Percentiles rank a stretch among this genome's conserved stretches.
Conservation (phyloP, 2,329 filamentous ascomycete species). For the Fusarium concolor region DNA sequence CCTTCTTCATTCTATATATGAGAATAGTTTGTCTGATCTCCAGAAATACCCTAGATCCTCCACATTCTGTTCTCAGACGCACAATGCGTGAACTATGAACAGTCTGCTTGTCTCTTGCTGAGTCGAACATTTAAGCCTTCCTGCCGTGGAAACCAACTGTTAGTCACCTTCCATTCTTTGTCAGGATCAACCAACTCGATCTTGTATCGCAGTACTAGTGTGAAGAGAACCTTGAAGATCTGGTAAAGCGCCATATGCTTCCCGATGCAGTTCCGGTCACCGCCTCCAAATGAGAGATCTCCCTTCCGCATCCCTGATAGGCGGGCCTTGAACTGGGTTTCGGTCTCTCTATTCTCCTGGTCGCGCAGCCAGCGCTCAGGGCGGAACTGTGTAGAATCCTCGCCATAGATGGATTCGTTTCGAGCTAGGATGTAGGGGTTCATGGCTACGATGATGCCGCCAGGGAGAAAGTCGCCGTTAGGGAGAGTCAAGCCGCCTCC, state of each 20-base stretch:
- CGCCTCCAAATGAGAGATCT: constrained; percentile 57
- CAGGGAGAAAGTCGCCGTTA: constrained; percentile 48
- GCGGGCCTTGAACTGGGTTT: constrained; percentile 43
- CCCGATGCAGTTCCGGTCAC: constrained; percentile 57
- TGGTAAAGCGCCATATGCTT: constrained; percentile 55
- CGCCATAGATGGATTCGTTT: constrained; percentile 55
- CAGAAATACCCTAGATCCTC: no score
- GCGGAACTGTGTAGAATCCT: constrained; percentile 56
- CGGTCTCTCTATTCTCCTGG: constrained; percentile 36
- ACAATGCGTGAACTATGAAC: no score
- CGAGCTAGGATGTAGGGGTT: constrained; percentile 52
- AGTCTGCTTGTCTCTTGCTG: constrained; percentile 3
- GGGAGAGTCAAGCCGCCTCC: constrained; percentile 49
- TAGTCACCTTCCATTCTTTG: constrained; percentile 42
- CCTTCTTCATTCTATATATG: no score
- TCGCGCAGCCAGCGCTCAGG: constrained; percentile 54
- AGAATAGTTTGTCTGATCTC: no score
- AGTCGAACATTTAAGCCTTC: constrained; percentile 14
- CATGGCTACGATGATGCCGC: constrained; percentile 51
- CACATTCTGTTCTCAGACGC: no score
- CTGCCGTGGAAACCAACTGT: constrained; percentile 33
- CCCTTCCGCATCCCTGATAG: constrained; percentile 50
- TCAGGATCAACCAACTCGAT: constrained; percentile 39
- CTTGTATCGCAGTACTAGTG: constrained; percentile 56
- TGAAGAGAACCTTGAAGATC: constrained; percentile 60